phyloP scores from a whole-genome alignment of 805 yeast species.

The Barnettozyma vustinii region DNA sequence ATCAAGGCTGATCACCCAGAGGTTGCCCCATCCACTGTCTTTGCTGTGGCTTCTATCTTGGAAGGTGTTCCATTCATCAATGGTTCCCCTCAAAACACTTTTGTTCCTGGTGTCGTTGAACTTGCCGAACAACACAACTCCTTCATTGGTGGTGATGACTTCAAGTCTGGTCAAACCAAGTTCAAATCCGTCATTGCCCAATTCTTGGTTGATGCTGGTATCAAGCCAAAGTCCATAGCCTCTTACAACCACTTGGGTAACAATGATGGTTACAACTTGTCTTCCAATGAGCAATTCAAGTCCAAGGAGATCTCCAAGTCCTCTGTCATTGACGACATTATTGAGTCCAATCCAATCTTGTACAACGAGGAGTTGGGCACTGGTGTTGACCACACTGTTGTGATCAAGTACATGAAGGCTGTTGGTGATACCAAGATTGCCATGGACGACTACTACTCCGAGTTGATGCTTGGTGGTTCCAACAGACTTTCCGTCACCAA shows the following conservation, averaged over 20 bases:
- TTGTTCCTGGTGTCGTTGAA: conserved; percentile 91
- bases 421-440: conserved; percentile 97
- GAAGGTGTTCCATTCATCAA: conserved; percentile 88
- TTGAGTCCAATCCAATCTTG: conserved; percentile 77
- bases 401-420: conserved; percentile 88
- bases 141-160: conserved; percentile 95
- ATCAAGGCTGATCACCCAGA: conserved; percentile 78
- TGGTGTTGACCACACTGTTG: conserved; percentile 88
- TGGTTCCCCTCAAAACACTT: conserved; percentile 97
- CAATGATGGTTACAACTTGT: conserved; percentile 89
- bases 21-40: conserved; percentile 87
- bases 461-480: conserved; percentile 96
- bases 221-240: conserved; percentile 89
- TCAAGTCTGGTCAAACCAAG: conserved; percentile 95
- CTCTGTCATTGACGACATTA: conserved; percentile 91
- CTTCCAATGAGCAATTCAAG: conserved; percentile 89
- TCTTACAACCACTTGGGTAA: conserved; percentile 95
- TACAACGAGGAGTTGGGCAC: conserved; percentile 77
- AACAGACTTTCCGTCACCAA: conserved; percentile 91
- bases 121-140: conserved; percentile 72
- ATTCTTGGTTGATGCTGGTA: conserved; percentile 95
- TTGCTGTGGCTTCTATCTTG: conserved; percentile 88
- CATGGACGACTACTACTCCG: conserved; percentile 97
- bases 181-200: conserved; percentile 95
- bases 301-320: conserved; percentile 93